These are phyloP conservation scores for Teratosphaeria viscida DNA, from an alignment of 2,329 filamentous ascomycete genomes.

Conservation along the genomic window DNA sequence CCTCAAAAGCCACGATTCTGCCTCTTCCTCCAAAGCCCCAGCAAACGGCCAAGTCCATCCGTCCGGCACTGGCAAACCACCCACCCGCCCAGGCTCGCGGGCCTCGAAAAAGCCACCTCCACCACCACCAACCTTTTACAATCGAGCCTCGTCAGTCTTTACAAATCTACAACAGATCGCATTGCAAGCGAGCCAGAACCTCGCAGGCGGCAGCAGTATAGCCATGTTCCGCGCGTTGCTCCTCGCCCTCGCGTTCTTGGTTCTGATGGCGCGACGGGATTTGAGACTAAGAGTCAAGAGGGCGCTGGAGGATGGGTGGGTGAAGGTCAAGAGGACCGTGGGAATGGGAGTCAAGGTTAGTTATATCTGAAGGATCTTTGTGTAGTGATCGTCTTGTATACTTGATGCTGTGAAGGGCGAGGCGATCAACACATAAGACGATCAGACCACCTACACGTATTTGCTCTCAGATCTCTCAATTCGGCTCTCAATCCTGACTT, in stretches of 20 bases:
- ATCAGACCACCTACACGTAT: no score
- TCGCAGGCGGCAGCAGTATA: conserved; percentile 43
- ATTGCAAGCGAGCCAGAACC: conserved; percentile 34
- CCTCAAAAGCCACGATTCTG: not conserved
- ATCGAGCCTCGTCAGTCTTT: conserved; percentile 25
- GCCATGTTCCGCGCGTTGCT: conserved; percentile 52
- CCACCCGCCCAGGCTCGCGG: conserved; percentile 25
- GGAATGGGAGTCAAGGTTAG: conserved; percentile 97
- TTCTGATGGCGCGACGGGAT: conserved; percentile 65
- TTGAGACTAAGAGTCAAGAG: conserved; percentile 64
- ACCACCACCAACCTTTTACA: conserved; percentile 12
- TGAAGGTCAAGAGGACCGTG: conserved; percentile 71
- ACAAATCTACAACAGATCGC: conserved; percentile 34
- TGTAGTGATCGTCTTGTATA: not conserved
- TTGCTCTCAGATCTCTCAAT: no score
- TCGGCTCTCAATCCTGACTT: no score
- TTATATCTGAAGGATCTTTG: conserved; percentile 55
- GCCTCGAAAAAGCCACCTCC: conserved; percentile 5
- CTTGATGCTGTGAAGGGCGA: no score
- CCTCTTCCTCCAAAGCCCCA: not conserved
- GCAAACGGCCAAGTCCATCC: not conserved
- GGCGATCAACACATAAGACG: no score
- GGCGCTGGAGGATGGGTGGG: conserved; percentile 61
- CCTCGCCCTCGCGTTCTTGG: conserved; percentile 67
- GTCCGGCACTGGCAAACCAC: not conserved